Evolutionary conservation across 1,284 basidiomycete genomes (phyloP).

Genomic region (Athelia sp.): DNA sequence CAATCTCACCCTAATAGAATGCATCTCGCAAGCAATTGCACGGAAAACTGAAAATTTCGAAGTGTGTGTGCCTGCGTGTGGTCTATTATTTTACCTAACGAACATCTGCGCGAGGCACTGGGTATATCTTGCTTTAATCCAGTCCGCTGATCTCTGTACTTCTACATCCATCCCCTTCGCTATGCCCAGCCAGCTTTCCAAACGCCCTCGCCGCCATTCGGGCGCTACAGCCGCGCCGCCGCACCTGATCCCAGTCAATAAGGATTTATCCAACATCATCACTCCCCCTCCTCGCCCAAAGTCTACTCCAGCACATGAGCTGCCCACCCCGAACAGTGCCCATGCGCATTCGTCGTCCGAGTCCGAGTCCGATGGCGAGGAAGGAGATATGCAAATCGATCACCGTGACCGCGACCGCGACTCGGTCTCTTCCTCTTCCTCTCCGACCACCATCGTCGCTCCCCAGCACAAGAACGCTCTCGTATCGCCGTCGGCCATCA

Average conservation of each 20-base stretch:
- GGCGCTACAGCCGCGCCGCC: constrained; percentile 21
- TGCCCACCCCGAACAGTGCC: constrained; percentile 10
- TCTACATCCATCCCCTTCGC: too few relatives aligned
- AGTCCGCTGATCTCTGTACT: too few relatives aligned
- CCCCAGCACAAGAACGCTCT: constrained; percentile 19
- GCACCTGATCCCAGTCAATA: not conserved
- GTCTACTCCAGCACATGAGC: constrained; percentile 26
- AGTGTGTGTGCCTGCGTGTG: too few relatives aligned
- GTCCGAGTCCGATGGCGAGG: constrained; percentile 19
- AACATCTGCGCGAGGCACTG: too few relatives aligned
- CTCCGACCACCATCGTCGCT: constrained; percentile 6
- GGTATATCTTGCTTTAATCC: too few relatives aligned
- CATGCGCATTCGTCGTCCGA: constrained; percentile 20
- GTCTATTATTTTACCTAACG: too few relatives aligned
- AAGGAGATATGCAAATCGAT: constrained; percentile 20
- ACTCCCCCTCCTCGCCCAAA: constrained; percentile 25
- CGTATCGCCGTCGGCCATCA: not conserved
- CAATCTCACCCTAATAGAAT: too few relatives aligned
- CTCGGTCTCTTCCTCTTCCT: not conserved
- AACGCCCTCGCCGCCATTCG: constrained; percentile 25
- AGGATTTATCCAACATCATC: constrained; percentile 7
- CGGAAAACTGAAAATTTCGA: too few relatives aligned
- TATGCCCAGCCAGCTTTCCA: not conserved
- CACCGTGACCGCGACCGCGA: constrained; percentile 4
- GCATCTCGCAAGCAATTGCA: too few relatives aligned